Percentiles rank a stretch among this genome's conserved stretches.
Evolutionary conservation across 2,329 filamentous ascomycete genomes (phyloP).

Genomic region (Akanthomyces lecanii): DNA sequence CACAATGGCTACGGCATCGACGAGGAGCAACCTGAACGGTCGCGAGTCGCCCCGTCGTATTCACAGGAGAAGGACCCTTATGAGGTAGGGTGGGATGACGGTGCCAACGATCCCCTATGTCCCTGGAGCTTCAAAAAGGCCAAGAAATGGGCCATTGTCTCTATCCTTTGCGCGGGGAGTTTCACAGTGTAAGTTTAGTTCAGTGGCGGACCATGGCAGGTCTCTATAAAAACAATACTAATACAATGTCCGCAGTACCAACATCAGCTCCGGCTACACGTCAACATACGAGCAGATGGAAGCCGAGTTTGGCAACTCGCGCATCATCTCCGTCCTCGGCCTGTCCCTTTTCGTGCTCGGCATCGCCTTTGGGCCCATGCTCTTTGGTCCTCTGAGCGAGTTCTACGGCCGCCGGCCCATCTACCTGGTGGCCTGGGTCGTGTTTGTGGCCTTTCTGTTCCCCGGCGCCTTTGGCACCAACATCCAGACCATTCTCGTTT

Average conservation of each 20-base stretch:
- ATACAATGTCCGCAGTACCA: slow-evolving; percentile 55
- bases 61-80: slow-evolving; percentile 44
- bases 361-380: slow-evolving; percentile 58
- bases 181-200: slow-evolving; percentile 70
- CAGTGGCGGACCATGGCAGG: not conserved
- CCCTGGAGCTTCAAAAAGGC: slow-evolving; percentile 63
- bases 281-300: slow-evolving; percentile 75
- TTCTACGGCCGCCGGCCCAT: slow-evolving; percentile 82
- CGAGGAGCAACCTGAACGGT: slow-evolving; percentile 24
- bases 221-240: slow-evolving; percentile 13
- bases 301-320: slow-evolving; percentile 66
- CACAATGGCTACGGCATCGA: slow-evolving; percentile 44
- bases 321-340: slow-evolving; percentile 72
- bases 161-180: slow-evolving; percentile 68
- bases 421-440: slow-evolving; percentile 68
- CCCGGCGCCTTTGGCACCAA: slow-evolving; percentile 79
- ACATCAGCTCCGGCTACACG: slow-evolving; percentile 84
- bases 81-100: slow-evolving; percentile 70
- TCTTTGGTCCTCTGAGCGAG: slow-evolving; percentile 62
- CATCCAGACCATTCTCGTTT: slow-evolving; percentile 73
- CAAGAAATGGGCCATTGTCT: slow-evolving; percentile 76
- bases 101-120: slow-evolving; percentile 66
- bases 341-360: slow-evolving; percentile 81
- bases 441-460: slow-evolving; percentile 76
- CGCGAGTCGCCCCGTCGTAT: not conserved